These are phyloP conservation scores for Ramaria rubella DNA, from an alignment of 768 basidiomycete species.

Conservation along the genomic window DNA sequence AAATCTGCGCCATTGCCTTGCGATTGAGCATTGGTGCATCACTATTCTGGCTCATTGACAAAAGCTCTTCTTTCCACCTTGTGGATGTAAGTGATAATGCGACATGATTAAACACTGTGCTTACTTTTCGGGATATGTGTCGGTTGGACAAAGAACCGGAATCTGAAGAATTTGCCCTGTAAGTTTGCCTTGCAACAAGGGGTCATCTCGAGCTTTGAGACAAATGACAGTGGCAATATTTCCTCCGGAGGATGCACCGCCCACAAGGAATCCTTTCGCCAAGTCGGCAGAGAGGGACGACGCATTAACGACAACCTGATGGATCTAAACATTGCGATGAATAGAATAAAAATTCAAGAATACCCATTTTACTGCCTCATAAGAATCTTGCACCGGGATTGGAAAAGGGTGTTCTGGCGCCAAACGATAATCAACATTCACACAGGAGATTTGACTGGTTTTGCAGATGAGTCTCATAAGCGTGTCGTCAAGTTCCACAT, in stretches of 20 bases:
- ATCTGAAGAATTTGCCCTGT: slow-evolving; percentile 21
- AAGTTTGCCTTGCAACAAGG: slow-evolving; percentile 14
- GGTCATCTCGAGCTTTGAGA: slow-evolving; percentile 19
- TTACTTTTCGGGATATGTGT: slow-evolving; percentile 19
- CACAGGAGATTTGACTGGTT: slow-evolving; percentile 14
- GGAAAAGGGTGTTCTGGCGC: slow-evolving; percentile 19
- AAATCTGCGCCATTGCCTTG: no score
- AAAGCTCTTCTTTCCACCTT: slow-evolving; percentile 18
- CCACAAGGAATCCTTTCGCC: slow-evolving; percentile 18
- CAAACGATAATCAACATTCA: slow-evolving; percentile 15
- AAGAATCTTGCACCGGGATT: slow-evolving; percentile 17
- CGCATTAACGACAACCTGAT: slow-evolving; percentile 10
- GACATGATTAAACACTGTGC: background rate
- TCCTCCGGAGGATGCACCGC: no score
- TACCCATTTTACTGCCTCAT: slow-evolving; percentile 23
- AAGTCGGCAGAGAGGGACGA: slow-evolving; percentile 12
- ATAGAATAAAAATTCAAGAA: background rate
- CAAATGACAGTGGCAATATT: slow-evolving; percentile 18
- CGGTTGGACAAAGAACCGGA: slow-evolving; percentile 17
- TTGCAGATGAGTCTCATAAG: slow-evolving; percentile 15
- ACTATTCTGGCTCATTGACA: slow-evolving; percentile 18
- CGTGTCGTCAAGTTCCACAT: slow-evolving; percentile 18
- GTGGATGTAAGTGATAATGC: background rate
- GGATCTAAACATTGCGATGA: background rate
- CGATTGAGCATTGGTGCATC: slow-evolving; percentile 18